phyloP scores from a whole-genome alignment of 306 rosid genomes.

The Cicer chorassanicum region DNA sequence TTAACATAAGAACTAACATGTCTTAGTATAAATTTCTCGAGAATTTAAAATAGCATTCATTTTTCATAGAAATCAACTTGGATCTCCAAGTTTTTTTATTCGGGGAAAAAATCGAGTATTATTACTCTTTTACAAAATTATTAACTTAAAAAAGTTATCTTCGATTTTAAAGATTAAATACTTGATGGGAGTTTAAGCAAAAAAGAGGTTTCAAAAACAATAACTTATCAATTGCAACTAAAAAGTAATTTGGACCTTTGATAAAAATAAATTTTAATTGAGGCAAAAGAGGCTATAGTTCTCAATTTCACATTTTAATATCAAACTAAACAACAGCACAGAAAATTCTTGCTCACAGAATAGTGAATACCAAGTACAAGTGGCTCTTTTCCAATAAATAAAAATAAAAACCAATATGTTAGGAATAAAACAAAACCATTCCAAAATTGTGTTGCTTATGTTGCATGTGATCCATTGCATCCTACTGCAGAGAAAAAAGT shows the following conservation, averaged over 20 bases:
- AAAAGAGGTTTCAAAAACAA: background rate
- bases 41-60: no score
- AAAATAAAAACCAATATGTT: slow-evolving; percentile 6
- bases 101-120: background rate
- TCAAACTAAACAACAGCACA: background rate
- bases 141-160: background rate
- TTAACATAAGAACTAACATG: no score
- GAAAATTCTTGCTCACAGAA: background rate
- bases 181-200: background rate
- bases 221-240: background rate
- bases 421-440: slow-evolving; percentile 10
- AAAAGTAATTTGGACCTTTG: background rate
- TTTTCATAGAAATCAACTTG: background rate
- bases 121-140: background rate
- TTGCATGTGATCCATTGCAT: background rate
- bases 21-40: no score
- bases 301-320: background rate
- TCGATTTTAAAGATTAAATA: background rate
- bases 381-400: slow-evolving; percentile 19
- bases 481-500: slow-evolving; percentile 61
- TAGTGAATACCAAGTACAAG: background rate
- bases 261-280: background rate
- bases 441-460: slow-evolving; percentile 40
- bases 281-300: background rate
- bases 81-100: background rate